Conservation (phyloP, 2,329 filamentous ascomycete genomes). For the Penicillium sp. region DNA sequence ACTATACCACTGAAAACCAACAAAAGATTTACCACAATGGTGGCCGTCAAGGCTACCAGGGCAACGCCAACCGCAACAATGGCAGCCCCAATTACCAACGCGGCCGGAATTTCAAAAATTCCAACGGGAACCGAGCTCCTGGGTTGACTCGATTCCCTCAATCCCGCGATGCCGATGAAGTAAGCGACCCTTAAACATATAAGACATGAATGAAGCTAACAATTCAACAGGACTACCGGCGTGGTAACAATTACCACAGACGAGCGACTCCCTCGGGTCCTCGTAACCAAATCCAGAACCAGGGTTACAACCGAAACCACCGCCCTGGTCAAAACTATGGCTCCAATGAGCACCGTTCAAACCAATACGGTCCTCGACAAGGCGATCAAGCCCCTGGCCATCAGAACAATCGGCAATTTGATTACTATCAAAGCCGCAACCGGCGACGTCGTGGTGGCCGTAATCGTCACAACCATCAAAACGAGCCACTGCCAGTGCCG, state of each 20-base stretch:
- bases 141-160: too few relatives aligned
- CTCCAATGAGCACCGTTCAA: neutral
- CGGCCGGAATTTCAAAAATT: neutral
- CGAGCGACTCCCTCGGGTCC: neutral
- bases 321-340: neutral
- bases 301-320: neutral
- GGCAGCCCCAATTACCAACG: neutral
- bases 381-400: neutral
- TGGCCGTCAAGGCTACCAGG: neutral
- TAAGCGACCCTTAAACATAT: neutral
- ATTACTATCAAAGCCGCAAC: neutral
- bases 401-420: neutral
- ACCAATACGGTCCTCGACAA: neutral
- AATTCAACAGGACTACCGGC: neutral
- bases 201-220: neutral
- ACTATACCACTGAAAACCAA: neutral
- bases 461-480: neutral
- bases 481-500: neutral
- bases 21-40: neutral
- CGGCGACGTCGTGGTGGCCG: neutral
- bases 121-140: too few relatives aligned
- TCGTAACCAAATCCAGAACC: neutral
- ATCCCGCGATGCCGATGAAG: neutral
- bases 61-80: neutral
- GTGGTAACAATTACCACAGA: neutral